Conservation (phyloP, 495 filamentous ascomycete species). For the Hypoxylon lienhwacheense region DNA sequence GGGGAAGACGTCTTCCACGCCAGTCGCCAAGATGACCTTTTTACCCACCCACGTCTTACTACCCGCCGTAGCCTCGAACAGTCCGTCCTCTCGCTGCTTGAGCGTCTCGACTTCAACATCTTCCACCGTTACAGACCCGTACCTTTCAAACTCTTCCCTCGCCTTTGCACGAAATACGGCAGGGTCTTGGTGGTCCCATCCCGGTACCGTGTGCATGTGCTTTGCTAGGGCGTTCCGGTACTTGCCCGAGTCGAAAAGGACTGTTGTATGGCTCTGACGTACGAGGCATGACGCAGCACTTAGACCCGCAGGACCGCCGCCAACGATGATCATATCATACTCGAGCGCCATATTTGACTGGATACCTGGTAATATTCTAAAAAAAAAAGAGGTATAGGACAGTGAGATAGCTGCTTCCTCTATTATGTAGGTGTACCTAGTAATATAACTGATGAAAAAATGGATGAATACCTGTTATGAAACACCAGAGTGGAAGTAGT, state of each 20-base stretch:
- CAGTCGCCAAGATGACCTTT: constrained; percentile 56
- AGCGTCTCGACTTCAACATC: not conserved
- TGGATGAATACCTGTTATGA: too few species aligned
- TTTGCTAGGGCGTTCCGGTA: constrained; percentile 52
- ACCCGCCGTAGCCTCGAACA: constrained; percentile 43
- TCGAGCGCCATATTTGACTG: too few species aligned
- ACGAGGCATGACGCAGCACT: constrained; percentile 50
- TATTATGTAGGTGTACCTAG: too few species aligned
- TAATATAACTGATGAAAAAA: too few species aligned
- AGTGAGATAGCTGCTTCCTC: too few species aligned
- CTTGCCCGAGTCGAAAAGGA: constrained; percentile 53
- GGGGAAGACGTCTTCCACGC: constrained; percentile 46
- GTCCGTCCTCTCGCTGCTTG: not conserved
- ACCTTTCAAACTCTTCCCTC: constrained; percentile 29
- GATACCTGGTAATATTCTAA: too few species aligned
- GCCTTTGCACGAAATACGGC: constrained; percentile 44
- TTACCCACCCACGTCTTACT: constrained; percentile 43
- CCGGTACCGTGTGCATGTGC: constrained; percentile 57
- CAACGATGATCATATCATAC: too few species aligned
- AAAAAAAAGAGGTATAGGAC: too few species aligned
- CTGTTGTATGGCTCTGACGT: constrained; percentile 49
- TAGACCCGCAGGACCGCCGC: constrained; percentile 60
- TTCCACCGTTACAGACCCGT: constrained; percentile 17
- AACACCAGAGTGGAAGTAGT: too few species aligned
- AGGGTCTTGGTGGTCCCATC: constrained; percentile 53